phyloP scores from a whole-genome alignment of 2,329 filamentous ascomycete species.

The Stenocarpella maydis region DNA sequence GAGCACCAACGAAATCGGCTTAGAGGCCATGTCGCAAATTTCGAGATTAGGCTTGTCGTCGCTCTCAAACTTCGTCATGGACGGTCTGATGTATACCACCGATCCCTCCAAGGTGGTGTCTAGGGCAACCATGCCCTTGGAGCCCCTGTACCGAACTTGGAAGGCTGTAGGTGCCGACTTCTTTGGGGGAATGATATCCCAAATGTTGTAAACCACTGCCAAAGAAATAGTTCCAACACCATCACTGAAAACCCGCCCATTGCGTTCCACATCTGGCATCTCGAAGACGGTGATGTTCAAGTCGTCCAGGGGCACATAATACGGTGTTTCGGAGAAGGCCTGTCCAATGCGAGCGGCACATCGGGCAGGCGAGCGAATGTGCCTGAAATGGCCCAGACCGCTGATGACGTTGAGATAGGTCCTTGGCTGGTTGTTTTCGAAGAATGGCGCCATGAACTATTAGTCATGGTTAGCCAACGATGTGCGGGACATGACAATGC shows the following conservation, averaged over 20 bases:
- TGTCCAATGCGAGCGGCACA: constrained; percentile 69
- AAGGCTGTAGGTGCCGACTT: constrained; percentile 68
- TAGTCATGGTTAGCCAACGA: neutral
- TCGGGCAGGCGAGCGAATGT: constrained; percentile 61
- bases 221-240: constrained; percentile 79
- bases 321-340: constrained; percentile 79
- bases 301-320: constrained; percentile 60
- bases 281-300: constrained; percentile 43
- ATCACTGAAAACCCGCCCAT: constrained; percentile 75
- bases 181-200: constrained; percentile 58
- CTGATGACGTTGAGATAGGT: constrained; percentile 54
- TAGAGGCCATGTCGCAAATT: constrained; percentile 75
- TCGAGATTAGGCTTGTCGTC: constrained; percentile 65
- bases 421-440: constrained; percentile 42
- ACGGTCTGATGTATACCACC: constrained; percentile 69
- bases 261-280: constrained; percentile 59
- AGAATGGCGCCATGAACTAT: constrained; percentile 60
- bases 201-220: constrained; percentile 67
- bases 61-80: constrained; percentile 82
- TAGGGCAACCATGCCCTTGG: constrained; percentile 81
- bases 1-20: constrained; percentile 73
- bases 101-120: constrained; percentile 68
- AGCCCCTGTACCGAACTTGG: constrained; percentile 78
- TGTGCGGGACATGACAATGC: fast-evolving
- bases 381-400: constrained; percentile 58